These are phyloP conservation scores for Ceratobasidium theobromae DNA, from an alignment of 1,284 basidiomycete genomes.

Conservation along the genomic window DNA sequence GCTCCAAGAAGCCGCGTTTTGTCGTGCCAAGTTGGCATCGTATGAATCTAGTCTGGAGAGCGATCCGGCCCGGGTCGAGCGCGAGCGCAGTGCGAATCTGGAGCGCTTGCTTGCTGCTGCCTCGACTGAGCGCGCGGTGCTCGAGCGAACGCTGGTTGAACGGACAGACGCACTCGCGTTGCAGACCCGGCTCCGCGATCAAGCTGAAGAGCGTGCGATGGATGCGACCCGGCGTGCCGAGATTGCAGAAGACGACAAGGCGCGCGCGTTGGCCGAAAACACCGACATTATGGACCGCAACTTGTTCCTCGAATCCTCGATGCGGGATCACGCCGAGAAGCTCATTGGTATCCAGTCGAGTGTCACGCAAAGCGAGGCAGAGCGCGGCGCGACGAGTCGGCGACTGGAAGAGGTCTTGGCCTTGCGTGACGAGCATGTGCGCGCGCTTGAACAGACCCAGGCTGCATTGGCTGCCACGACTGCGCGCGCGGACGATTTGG, in stretches of 20 bases:
- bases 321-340: slow-evolving; percentile 80
- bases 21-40: slow-evolving; percentile 89
- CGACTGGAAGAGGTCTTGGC: slow-evolving; percentile 71
- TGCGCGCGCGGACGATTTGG: slow-evolving; percentile 78
- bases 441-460: slow-evolving; percentile 83
- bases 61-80: slow-evolving; percentile 74
- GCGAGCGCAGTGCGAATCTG: slow-evolving; percentile 76
- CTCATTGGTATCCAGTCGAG: slow-evolving; percentile 75
- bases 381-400: slow-evolving; percentile 61
- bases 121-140: slow-evolving; percentile 64
- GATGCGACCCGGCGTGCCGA: slow-evolving; percentile 84
- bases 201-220: slow-evolving; percentile 78
- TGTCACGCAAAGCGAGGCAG: slow-evolving; percentile 77
- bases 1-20: slow-evolving; percentile 93
- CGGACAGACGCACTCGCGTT: slow-evolving; percentile 71
- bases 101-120: slow-evolving; percentile 75
- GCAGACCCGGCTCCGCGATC: slow-evolving; percentile 74
- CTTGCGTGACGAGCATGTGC: slow-evolving; percentile 77
- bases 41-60: slow-evolving; percentile 70
- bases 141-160: slow-evolving; percentile 72
- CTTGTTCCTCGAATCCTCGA: slow-evolving; percentile 60
- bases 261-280: slow-evolving; percentile 67
- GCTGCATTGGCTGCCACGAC: slow-evolving; percentile 75
- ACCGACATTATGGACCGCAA: slow-evolving; percentile 71
- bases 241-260: slow-evolving; percentile 76